Base-by-base conservation (phyloP, 345 rosid species). In the Lumnitzera racemosa region DNA sequence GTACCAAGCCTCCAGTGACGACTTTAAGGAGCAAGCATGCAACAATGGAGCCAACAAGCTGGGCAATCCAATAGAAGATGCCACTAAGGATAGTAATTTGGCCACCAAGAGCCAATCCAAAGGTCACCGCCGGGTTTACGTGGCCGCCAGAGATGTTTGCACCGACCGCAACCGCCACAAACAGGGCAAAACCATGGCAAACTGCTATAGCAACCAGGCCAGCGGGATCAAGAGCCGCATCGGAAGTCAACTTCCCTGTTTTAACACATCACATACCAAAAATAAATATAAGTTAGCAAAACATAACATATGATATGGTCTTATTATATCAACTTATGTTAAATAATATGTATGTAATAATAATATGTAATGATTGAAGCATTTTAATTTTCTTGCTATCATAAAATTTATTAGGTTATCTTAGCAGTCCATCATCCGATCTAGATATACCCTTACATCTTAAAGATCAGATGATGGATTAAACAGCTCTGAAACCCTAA, bases 121-220 rank as follows among this genome's bases (percentile, higher is more conserved):
- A 82, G 55, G 98, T 91, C 62, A 91, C 96, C 11, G 96, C 96
- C 5, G 98, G 98, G 80, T 91, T 89, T 25, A 91, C 98, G 61
- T 91, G 98, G 23, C 98, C 96, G 41, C 96, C 96, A 12, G 96
- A 89, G 79, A 89, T 89, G 78, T 91, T 91, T 53, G 98, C 96
- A 13, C 88, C 92, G 0, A 91, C 71, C 10, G 98, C 61, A 0
- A 89, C 96, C 0, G 95, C 91, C n/a, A 91, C 98, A 60, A 91
- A 91, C 57, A 91, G 88, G 15, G 95, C 95, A 49, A 91, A 89
- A 17, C 89, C 96, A 67, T 91, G 98, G 77, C 90, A 85, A 17
- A 91, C 52, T 15, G 98, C 95, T 12, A 91, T 63, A 12, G 95
- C 96, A 49, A 91, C 96, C 12, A 91, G 81, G 36, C 96, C 98